Percentiles rank a stretch among this genome's conserved stretches.
Evolutionary conservation across 306 rosid genomes (phyloP).

Genomic region (Dryas alaskensis): DNA sequence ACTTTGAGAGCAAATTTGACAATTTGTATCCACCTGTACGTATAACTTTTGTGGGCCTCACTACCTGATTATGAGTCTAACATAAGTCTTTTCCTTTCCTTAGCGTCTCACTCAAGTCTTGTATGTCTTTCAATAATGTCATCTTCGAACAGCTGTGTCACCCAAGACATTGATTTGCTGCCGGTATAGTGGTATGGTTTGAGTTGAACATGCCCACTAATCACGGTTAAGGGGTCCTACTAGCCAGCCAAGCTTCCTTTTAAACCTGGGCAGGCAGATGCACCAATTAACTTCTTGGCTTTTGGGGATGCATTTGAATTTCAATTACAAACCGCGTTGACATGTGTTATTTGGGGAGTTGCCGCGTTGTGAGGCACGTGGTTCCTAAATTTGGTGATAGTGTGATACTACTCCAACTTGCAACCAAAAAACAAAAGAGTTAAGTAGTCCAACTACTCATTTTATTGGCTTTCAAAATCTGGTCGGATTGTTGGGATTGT

Average conservation of each 20-base stretch:
- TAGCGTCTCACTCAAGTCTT: background rate
- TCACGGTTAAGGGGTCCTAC: constrained; percentile 10
- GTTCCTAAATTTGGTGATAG: background rate
- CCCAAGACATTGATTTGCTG: background rate
- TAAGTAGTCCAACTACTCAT: background rate
- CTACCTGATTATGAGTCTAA: constrained; percentile 11
- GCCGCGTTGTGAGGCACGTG: background rate
- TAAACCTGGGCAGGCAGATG: background rate
- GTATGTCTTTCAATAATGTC: background rate
- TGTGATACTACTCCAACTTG: background rate
- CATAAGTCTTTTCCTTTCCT: background rate
- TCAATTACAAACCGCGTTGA: background rate
- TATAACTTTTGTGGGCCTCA: constrained; percentile 5
- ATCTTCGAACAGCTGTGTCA: background rate
- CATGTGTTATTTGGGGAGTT: background rate
- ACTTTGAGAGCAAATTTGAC: background rate
- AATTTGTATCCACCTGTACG: too few species aligned
- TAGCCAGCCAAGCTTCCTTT: background rate
- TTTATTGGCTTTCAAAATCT: background rate
- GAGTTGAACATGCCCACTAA: background rate
- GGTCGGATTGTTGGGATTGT: too few species aligned
- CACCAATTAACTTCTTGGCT: background rate
- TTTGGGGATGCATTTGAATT: background rate
- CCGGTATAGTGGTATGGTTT: background rate
- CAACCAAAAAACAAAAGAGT: too few species aligned